A percentile compares a stretch with the other conserved stretches of the same genome.
These are phyloP conservation scores for Trametes coccinea DNA, from an alignment of 768 basidiomycete species.

Conservation along the genomic window DNA sequence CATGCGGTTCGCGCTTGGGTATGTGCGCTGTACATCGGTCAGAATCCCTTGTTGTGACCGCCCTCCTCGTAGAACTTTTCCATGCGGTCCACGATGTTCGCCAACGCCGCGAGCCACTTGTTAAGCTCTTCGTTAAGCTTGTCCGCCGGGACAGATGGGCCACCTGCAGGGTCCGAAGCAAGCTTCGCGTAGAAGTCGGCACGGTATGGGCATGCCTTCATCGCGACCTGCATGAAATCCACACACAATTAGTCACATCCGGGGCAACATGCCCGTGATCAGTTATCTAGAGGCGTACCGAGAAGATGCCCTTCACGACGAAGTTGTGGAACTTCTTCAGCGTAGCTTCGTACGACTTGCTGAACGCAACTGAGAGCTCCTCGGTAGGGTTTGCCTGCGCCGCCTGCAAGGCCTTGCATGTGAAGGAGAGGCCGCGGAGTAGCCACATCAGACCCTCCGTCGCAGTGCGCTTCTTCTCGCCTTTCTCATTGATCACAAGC, in stretches of 20 bases:
- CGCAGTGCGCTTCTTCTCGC: conserved; percentile 83
- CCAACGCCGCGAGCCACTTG: conserved; percentile 55
- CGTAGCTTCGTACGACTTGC: conserved; percentile 75
- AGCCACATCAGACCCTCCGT: conserved; percentile 96
- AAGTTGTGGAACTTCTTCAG: conserved; percentile 87
- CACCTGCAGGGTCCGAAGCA: conserved; percentile 40
- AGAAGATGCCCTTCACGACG: conserved; percentile 56
- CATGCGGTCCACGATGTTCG: conserved; percentile 46
- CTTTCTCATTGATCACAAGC: conserved; percentile 81
- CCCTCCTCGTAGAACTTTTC: conserved; percentile 48
- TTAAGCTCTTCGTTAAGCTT: conserved; percentile 48
- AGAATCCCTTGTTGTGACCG: conserved; percentile 46
- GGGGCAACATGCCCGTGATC: not conserved
- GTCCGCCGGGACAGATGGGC: conserved; percentile 39
- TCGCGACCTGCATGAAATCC: conserved; percentile 47
- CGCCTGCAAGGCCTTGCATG: conserved; percentile 73
- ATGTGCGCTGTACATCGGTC: conserved; percentile 18
- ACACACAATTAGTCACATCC: not conserved
- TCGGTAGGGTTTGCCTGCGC: conserved; percentile 61
- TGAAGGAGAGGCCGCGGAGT: conserved; percentile 88
- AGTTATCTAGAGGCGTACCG: conserved; percentile 39
- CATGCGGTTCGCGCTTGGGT: conserved; percentile 8
- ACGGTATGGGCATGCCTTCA: conserved; percentile 68
- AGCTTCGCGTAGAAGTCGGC: conserved; percentile 59
- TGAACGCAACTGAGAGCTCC: conserved; percentile 77